A percentile compares a stretch with the other conserved stretches of the same genome.
These are phyloP conservation scores for Boletus vinaceobasis DNA, from an alignment of 768 basidiomycete genomes.

Conservation along the genomic window DNA sequence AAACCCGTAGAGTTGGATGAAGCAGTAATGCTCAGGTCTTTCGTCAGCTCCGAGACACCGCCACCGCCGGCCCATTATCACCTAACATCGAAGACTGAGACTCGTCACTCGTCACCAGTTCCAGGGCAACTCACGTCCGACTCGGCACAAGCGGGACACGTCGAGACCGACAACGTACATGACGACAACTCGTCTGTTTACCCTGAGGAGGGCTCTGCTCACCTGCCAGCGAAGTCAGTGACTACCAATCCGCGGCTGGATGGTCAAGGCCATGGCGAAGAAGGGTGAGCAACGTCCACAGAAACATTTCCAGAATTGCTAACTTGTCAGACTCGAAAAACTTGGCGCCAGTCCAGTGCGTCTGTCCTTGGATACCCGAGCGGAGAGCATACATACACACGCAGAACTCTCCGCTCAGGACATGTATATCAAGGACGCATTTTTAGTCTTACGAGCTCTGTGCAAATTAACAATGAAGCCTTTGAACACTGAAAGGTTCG, in stretches of 20 bases:
- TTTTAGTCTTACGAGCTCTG: constrained; percentile 93
- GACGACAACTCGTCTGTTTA: neutral
- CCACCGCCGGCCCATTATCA: constrained; percentile 7
- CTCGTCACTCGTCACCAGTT: constrained; percentile 11
- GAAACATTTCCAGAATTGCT: neutral
- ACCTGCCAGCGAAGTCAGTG: neutral
- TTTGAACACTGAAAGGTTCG: constrained; percentile 86
- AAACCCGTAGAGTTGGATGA: constrained; percentile 15
- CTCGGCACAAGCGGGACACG: neutral
- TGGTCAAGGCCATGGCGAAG: constrained; percentile 8
- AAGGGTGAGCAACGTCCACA: constrained; percentile 19
- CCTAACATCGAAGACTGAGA: constrained; percentile 3
- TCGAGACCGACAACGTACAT: constrained; percentile 1
- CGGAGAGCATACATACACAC: constrained; percentile 20
- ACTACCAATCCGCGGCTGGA: neutral
- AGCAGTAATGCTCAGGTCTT: constrained; percentile 16
- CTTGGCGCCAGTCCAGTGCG: constrained; percentile 28
- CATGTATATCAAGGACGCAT: constrained; percentile 94
- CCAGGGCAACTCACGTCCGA: neutral
- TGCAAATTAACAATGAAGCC: constrained; percentile 99
- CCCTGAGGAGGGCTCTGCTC: neutral
- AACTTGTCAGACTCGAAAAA: constrained; percentile 2
- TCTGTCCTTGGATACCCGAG: constrained; percentile 14
- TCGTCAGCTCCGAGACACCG: constrained; percentile 22
- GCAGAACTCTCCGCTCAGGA: constrained; percentile 73